Base-by-base conservation (phyloP, 1,139 yeast species). In the Hansenula lynferdii region DNA sequence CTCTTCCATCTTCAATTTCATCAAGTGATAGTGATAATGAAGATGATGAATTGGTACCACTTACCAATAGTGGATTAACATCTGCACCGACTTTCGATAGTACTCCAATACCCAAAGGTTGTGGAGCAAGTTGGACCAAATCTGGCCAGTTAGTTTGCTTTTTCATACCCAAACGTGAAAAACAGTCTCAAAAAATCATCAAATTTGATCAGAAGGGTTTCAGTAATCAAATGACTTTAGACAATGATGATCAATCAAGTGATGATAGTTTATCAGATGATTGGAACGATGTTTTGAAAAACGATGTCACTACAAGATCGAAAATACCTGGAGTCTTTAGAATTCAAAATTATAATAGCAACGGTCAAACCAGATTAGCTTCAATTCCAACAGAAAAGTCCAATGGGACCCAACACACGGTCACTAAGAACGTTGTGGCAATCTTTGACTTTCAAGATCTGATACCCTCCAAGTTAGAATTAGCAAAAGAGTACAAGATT, bases 101-200 rank as follows among this genome's bases (percentile, higher is more conserved):
- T 28, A 86, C 96, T 0, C 97, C 97, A 0, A 71, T 89, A 4
- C 96, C 97, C 0, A 87, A 85, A 55, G 95, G 92, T 4, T 89
- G 96, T 65, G 96, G 97, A 9, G 96, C 95, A 0, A 68, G 77
- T 0, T 89, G 97, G 96, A 72, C 94, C 0, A 73, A 77, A 14
- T 73, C 77, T 3, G 97, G 97, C 0, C 77, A 77, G 44, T 65
- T 89, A 39, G 82, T 89, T 2, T 85, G 96, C 54, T 89, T 90
- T 53, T 87, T 86, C 60, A 74, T 80, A n/a, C 79, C 83, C 0
- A 76, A 75, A 40, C 57, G 56, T 14, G 66, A 62, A 24, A 64
- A 64, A 14, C 62, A 58, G 29, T 64, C 61, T 38, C 60, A 56
- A 27, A 56, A 65, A 22, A 51, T 61, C 23, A 54, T 69, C 15